Percentiles rank a stretch among this genome's conserved stretches.
Evolutionary conservation across 2,329 filamentous ascomycete genomes (phyloP).

Genomic region (Arthroderma sp.): DNA sequence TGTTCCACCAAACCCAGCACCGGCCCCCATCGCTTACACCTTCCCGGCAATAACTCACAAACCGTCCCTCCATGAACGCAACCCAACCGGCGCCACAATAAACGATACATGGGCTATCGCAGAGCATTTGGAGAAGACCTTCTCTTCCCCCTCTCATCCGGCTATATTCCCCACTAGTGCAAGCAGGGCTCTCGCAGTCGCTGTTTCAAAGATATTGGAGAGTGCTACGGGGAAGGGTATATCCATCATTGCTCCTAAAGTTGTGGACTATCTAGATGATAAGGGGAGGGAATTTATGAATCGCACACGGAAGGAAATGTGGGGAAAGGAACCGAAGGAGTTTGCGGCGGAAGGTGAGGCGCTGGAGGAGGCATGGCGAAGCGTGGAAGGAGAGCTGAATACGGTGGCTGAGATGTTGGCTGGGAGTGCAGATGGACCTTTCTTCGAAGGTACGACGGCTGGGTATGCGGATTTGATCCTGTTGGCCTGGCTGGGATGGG

Average conservation of each 20-base stretch:
- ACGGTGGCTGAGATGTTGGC: conserved; percentile 18
- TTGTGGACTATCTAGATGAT: conserved; percentile 22
- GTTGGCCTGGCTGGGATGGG: conserved; percentile 7
- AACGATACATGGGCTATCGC: conserved; percentile 26
- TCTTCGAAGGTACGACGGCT: conserved; percentile 8
- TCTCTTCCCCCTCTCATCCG: conserved; percentile 22
- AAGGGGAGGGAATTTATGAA: conserved; percentile 24
- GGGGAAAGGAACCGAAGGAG: conserved; percentile 22
- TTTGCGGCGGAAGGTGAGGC: conserved; percentile 14
- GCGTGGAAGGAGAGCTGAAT: conserved; percentile 17
- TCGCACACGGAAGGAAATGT: conserved; percentile 21
- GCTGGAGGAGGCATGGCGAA: conserved; percentile 8
- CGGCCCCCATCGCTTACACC: conserved; percentile 17
- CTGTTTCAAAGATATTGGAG: conserved; percentile 13
- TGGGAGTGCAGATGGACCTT: conserved; percentile 6
- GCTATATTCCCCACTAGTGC: conserved; percentile 21
- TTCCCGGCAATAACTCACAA: conserved; percentile 29
- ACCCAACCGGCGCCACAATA: conserved; percentile 4
- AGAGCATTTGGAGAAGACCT: conserved; percentile 26
- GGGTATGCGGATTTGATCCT: conserved; percentile 11
- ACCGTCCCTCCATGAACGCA: conserved; percentile 11
- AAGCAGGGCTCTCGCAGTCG: conserved; percentile 19
- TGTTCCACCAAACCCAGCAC: conserved; percentile 6
- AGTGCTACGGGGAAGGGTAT: conserved; percentile 11
- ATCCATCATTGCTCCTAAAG: conserved; percentile 22